These are phyloP conservation scores for Jamesozyma gamospora DNA, from an alignment of 805 yeast species.

Conservation along the genomic window DNA sequence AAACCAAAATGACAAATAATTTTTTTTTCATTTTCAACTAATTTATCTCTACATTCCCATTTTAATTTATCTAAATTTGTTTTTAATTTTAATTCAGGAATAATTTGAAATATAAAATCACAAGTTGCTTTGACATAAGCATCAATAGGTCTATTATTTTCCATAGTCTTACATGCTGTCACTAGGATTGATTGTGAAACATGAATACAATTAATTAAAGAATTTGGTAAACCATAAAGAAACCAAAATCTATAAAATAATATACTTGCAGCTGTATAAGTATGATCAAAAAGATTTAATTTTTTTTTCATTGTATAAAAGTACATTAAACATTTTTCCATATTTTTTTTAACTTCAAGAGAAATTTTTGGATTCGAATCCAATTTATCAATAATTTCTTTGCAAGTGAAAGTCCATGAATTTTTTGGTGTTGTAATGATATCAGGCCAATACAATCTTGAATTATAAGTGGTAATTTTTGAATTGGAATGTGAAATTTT, in stretches of 20 bases:
- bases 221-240: conserved; percentile 22
- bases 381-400: conserved; percentile 25
- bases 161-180: conserved; percentile 30
- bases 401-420: conserved; percentile 23
- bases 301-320: conserved; percentile 29
- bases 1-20: conserved; percentile 27
- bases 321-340: conserved; percentile 29
- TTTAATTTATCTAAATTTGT: conserved; percentile 28
- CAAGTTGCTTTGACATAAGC: conserved; percentile 28
- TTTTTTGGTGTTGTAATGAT: conserved; percentile 25
- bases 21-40: conserved; percentile 26
- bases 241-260: conserved; percentile 29
- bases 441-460: conserved; percentile 29
- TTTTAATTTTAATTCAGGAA: conserved; percentile 14
- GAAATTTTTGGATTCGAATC: conserved; percentile 15
- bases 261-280: conserved; percentile 29
- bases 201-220: conserved; percentile 24
- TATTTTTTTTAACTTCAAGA: conserved; percentile 21
- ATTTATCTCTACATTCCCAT: conserved; percentile 30
- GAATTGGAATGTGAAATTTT: too few species aligned
- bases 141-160: conserved; percentile 30
- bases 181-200: conserved; percentile 28
- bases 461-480: conserved; percentile 19
- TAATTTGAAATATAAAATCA: conserved; percentile 19
- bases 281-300: conserved; percentile 27